Evolutionary conservation across 2,329 filamentous ascomycete genomes (phyloP), one percentile per base, ranked within the genome.

Genomic region (Proliferodiscus dingleyae): DNA sequence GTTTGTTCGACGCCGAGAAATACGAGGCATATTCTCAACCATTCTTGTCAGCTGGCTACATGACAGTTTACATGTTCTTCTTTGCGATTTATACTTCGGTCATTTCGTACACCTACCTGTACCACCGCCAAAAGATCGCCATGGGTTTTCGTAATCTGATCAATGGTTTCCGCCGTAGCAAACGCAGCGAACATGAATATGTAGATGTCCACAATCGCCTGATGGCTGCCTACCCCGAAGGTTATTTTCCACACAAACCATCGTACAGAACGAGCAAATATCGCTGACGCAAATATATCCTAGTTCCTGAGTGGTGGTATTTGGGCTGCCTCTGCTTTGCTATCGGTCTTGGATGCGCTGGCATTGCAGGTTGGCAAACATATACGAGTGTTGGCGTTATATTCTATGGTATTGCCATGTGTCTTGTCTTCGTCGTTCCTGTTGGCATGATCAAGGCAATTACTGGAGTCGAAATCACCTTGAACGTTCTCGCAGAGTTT

Each of bases 71-170:
- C 55, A 83, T 83, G 52, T 67, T 87, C 49, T 72, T 75, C 1
- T 88, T 88, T 55, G 85, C 83, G 1, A 66, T 88, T 2, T 85
- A 81, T 0, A 87, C 88, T 58, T 83, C 85, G 3, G 75, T 81
- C 39, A 84, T 88, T 37, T 70, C 84, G 0, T 77, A 83, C 0
- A 72, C 87, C 1, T 65, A 87, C 15, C 73, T 86, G 0, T 79
- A 87, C 63, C 80, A 87, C 49, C 74, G 84, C 21, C 71, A 77
- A 50, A 77, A 80, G 45, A 81, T 88, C 36, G 81, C 78, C 75
- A 56, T 71, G 68, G 28, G 60, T 75, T 4, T 64, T 68, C 52
- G 34, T 11, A 37, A 24, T 23, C 34, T 37, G 11, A 10, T 37
- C 34, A 68, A 66, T 50, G 70, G 69, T 56, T 67, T 76, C 50